These are phyloP conservation scores for Pseudopyricularia cyperi DNA, from an alignment of 2,329 filamentous ascomycete genomes.

Conservation along the genomic window DNA sequence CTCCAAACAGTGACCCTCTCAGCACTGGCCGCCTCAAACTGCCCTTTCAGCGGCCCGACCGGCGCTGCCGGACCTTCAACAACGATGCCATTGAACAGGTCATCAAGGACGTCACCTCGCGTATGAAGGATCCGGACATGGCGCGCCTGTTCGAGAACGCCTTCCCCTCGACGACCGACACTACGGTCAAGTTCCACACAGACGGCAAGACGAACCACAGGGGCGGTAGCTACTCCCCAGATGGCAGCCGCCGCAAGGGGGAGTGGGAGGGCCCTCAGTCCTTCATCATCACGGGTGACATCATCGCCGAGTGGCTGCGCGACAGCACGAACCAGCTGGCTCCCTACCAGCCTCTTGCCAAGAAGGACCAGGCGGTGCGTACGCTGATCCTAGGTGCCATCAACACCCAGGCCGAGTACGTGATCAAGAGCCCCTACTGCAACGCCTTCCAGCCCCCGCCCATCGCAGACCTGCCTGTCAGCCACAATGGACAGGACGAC, in stretches of 20 bases:
- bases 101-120: slow-evolving; percentile 67
- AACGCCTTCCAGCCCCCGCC: slow-evolving; percentile 95
- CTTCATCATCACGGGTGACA: slow-evolving; percentile 86
- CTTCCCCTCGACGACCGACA: slow-evolving; percentile 85
- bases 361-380: slow-evolving; percentile 65
- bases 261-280: slow-evolving; percentile 78
- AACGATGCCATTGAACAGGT: slow-evolving; percentile 80
- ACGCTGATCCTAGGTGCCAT: slow-evolving; percentile 22
- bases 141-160: slow-evolving; percentile 91
- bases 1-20: slow-evolving; percentile 50
- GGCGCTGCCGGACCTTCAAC: slow-evolving; percentile 76
- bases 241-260: slow-evolving; percentile 31
- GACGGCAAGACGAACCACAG: slow-evolving; percentile 31
- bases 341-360: slow-evolving; percentile 77
- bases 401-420: slow-evolving; percentile 65
- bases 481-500: slow-evolving; percentile 72
- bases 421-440: slow-evolving; percentile 91
- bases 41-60: slow-evolving; percentile 74
- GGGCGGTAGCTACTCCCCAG: slow-evolving; percentile 16
- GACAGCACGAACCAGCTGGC: slow-evolving; percentile 85
- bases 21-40: slow-evolving; percentile 68
- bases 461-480: slow-evolving; percentile 56
- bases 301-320: slow-evolving; percentile 86
- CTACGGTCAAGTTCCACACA: slow-evolving; percentile 78
- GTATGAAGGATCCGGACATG: slow-evolving; percentile 74